A percentile compares a stretch with the other conserved stretches of the same genome.
Evolutionary conservation across 805 yeast species (phyloP).

Genomic region (Lachancea sp.): DNA sequence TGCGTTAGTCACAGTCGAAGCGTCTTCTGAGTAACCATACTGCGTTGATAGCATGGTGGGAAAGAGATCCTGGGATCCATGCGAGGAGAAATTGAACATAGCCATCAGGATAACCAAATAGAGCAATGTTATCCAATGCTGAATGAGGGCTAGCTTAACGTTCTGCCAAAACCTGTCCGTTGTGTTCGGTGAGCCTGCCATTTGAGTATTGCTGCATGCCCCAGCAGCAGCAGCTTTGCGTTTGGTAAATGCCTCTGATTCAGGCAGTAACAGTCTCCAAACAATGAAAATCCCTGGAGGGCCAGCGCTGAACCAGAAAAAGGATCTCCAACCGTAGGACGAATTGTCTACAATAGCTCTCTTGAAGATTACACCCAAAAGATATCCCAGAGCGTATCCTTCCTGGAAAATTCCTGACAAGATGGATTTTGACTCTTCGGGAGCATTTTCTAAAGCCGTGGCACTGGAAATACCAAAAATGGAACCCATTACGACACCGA

Average conservation of each 20-base stretch:
- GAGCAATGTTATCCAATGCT: conserved; percentile 53
- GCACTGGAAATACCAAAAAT: conserved; percentile 60
- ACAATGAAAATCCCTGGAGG: conserved; percentile 38
- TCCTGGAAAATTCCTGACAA: conserved; percentile 69
- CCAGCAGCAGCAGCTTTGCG: conserved; percentile 34
- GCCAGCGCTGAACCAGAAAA: conserved; percentile 68
- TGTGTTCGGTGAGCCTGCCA: conserved; percentile 24
- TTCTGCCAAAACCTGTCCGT: conserved; percentile 32
- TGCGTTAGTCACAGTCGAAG: conserved; percentile 52
- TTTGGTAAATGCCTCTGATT: conserved; percentile 45
- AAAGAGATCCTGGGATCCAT: conserved; percentile 69
- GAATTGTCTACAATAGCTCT: conserved; percentile 55
- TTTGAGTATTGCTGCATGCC: conserved; percentile 17
- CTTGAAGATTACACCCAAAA: conserved; percentile 57
- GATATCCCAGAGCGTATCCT: conserved; percentile 70
- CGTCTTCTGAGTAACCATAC: conserved; percentile 39
- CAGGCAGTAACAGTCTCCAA: conserved; percentile 42
- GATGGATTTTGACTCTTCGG: conserved; percentile 51
- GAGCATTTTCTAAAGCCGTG: conserved; percentile 61
- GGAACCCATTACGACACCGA: conserved; percentile 70
- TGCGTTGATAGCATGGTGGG: conserved; percentile 58
- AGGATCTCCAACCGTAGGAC: conserved; percentile 52
- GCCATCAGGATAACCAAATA: conserved; percentile 56
- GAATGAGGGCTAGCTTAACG: conserved; percentile 33
- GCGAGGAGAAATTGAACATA: conserved; percentile 64